phyloP scores from a whole-genome alignment of 768 basidiomycete species.

The Mycena polygramma region DNA sequence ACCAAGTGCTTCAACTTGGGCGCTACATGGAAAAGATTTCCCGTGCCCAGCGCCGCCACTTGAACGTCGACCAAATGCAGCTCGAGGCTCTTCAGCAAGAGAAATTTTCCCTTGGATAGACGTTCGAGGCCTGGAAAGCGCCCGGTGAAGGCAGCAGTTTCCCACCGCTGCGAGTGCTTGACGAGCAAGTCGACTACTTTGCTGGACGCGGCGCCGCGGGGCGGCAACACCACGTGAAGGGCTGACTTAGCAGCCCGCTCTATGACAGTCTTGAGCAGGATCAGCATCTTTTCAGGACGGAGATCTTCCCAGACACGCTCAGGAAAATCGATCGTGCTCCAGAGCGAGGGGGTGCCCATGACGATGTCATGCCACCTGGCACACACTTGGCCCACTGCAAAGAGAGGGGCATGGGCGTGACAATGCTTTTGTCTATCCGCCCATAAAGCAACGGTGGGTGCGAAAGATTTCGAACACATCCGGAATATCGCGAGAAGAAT shows the following conservation, averaged over 20 bases:
- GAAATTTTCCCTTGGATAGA: constrained; percentile 22
- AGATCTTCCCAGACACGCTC: constrained; percentile 26
- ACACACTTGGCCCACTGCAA: constrained; percentile 27
- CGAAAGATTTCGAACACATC: constrained; percentile 25
- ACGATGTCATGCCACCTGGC: constrained; percentile 32
- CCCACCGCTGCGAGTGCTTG: constrained; percentile 23
- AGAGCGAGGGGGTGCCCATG: constrained; percentile 28
- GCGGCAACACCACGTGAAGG: constrained; percentile 22
- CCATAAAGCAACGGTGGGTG: constrained; percentile 24
- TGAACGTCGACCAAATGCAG: constrained; percentile 17
- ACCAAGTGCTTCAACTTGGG: constrained; percentile 27
- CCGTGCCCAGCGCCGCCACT: constrained; percentile 1
- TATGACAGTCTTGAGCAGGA: constrained; percentile 28
- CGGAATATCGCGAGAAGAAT: constrained; percentile 25
- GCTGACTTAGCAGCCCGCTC: constrained; percentile 19
- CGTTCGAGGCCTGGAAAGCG: constrained; percentile 14
- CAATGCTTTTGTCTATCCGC: constrained; percentile 27
- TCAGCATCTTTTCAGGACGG: constrained; percentile 23
- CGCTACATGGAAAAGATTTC: constrained; percentile 23
- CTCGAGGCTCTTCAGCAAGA: constrained; percentile 24
- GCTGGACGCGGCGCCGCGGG: constrained; percentile 9
- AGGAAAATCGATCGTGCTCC: constrained; percentile 32
- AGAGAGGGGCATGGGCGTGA: constrained; percentile 28
- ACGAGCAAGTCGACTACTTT: constrained; percentile 25
- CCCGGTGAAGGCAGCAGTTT: constrained; percentile 22